Conservation (phyloP, 164 flowering plant species). For the Chimonanthus salicifolius region DNA sequence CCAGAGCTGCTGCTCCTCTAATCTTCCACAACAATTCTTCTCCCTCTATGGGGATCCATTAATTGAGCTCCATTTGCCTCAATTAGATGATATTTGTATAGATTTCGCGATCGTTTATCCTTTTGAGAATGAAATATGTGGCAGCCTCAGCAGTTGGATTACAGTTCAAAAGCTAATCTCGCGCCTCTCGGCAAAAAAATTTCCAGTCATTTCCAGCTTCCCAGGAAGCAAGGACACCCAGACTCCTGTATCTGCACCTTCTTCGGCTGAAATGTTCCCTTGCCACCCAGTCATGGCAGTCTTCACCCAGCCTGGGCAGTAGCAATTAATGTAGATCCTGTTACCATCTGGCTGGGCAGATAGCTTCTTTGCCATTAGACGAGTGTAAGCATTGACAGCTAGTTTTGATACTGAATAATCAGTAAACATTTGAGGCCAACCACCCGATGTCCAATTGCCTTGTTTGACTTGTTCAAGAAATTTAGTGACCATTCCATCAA, state of each 20-base stretch:
- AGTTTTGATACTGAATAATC: constrained; percentile 89
- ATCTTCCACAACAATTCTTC: too few species aligned
- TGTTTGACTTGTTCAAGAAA: constrained; percentile 77
- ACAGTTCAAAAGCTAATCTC: constrained; percentile 55
- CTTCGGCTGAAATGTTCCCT: constrained; percentile 66
- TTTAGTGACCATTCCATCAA: constrained; percentile 42
- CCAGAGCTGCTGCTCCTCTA: too few species aligned
- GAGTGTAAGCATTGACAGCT: constrained; percentile 80
- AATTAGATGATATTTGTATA: too few species aligned
- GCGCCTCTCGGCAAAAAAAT: constrained; percentile 86
- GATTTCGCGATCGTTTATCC: too few species aligned
- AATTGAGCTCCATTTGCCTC: too few species aligned
- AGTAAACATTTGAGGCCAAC: constrained; percentile 81
- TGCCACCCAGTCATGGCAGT: constrained; percentile 95
- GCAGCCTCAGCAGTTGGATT: too few species aligned
- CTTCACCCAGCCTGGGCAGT: constrained; percentile 96
- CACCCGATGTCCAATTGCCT: constrained; percentile 65
- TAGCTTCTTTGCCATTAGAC: constrained; percentile 55
- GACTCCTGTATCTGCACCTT: constrained; percentile 93
- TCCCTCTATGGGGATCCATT: too few species aligned
- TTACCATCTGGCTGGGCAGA: constrained; percentile 55
- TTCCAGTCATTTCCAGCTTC: constrained; percentile 49
- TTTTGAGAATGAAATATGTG: too few species aligned
- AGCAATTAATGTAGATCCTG: constrained; percentile 68
- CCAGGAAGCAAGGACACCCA: constrained; percentile 87